Percentiles rank a stretch among this genome's conserved stretches.
phyloP scores from a whole-genome alignment of 108 stramenopile genomes.

The Discostella stelligeroides region DNA sequence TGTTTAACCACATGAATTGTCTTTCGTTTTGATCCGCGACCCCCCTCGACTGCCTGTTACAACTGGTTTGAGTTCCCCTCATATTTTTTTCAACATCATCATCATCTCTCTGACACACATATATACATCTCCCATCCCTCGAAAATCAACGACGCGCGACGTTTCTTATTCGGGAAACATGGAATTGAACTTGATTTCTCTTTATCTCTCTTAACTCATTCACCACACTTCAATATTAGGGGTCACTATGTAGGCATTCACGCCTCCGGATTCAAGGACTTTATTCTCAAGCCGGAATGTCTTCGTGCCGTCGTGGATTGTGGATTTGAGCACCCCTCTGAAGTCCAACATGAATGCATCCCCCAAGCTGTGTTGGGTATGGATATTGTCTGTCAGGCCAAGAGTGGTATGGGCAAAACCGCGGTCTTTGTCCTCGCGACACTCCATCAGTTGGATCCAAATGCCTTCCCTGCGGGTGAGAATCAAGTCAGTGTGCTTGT shows the following conservation, averaged over 20 bases:
- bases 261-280: conserved; percentile 98
- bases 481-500: conserved; percentile 92
- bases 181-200: too few relatives aligned
- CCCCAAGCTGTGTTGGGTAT: conserved; percentile 99
- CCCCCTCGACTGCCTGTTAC: too few relatives aligned
- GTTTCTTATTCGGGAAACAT: too few relatives aligned
- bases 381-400: conserved; percentile 99
- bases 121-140: conserved; percentile 5
- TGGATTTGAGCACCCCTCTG: conserved; percentile 99
- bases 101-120: too few relatives aligned
- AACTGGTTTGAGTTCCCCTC: conserved; percentile 16
- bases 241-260: conserved; percentile 99
- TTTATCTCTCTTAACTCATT: conserved; percentile 1
- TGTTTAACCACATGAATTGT: too few relatives aligned
- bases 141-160: conserved; percentile 1
- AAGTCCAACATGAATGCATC: conserved; percentile 99
- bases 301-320: conserved; percentile 98
- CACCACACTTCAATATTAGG: conserved; percentile 52
- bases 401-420: conserved; percentile 99
- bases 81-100: conserved; percentile 22
- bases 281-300: conserved; percentile 98
- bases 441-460: conserved; percentile 91
- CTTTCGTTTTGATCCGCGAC: too few relatives aligned
- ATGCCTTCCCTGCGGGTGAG: conserved; percentile 62
- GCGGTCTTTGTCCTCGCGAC: conserved; percentile 99